These are phyloP conservation scores for Phytophthora nicotianae DNA, from an alignment of 352 stramenopile genomes.

Conservation along the genomic window DNA sequence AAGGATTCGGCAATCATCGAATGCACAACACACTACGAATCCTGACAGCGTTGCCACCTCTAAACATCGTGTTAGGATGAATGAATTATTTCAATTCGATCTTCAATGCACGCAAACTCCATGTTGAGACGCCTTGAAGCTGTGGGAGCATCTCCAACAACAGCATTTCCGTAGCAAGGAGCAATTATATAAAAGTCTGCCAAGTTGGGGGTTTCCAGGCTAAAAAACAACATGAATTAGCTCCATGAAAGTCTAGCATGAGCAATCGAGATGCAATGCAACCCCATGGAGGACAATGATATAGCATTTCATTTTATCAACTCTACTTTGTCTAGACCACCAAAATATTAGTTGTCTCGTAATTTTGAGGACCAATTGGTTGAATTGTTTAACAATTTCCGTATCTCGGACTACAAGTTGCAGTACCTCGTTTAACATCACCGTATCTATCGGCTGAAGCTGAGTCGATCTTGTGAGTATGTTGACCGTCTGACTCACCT, in stretches of 20 bases:
- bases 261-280: no score
- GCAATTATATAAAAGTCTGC: no score
- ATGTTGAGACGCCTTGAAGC: not conserved
- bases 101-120: not conserved
- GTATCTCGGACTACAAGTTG: not conserved
- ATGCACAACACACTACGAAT: no score
- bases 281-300: no score
- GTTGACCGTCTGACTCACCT: conserved; percentile 24
- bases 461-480: conserved; percentile 12
- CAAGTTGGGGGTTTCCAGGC: no score
- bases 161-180: not conserved
- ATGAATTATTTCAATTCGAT: not conserved
- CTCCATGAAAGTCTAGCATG: no score
- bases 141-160: not conserved
- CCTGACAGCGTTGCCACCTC: not conserved
- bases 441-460: not conserved
- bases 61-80: not conserved
- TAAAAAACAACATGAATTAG: no score
- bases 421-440: not conserved
- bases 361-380: not conserved
- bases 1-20: no score
- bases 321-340: not conserved
- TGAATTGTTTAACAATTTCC: not conserved
- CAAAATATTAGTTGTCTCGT: not conserved
- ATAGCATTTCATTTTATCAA: no score